A percentile compares a stretch with the other conserved stretches of the same genome.
Conservation (phyloP, 2,329 filamentous ascomycete genomes). For the Hypoxylon sp. region DNA sequence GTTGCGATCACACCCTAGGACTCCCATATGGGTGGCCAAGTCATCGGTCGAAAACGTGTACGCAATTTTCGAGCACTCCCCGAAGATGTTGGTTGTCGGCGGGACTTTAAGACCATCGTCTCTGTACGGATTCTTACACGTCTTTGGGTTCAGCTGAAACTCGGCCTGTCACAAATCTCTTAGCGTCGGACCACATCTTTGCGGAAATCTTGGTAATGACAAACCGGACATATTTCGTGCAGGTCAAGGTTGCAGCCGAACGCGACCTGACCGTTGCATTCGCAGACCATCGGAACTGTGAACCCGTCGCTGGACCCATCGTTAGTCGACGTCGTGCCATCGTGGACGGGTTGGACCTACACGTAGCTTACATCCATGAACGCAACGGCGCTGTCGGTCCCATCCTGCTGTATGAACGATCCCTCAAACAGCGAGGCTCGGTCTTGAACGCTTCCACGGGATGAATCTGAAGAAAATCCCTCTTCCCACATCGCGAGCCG, state of each 20-base stretch:
- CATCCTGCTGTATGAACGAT: constrained; percentile 26
- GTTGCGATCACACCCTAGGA: constrained; percentile 34
- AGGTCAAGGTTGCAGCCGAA: constrained; percentile 44
- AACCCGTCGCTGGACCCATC: constrained; percentile 39
- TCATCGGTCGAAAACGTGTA: constrained; percentile 43
- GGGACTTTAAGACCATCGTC: constrained; percentile 8
- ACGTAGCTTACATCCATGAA: constrained; percentile 46
- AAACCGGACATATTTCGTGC: constrained; percentile 38
- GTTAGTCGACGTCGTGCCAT: constrained; percentile 14
- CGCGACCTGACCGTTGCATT: constrained; percentile 27
- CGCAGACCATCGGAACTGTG: constrained; percentile 44
- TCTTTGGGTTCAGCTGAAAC: constrained; percentile 30
- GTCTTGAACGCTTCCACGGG: constrained; percentile 17
- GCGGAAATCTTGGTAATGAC: constrained; percentile 14
- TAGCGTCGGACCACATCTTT: not conserved
- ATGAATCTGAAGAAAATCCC: constrained; percentile 9
- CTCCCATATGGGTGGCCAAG: constrained; percentile 33
- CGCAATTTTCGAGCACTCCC: constrained; percentile 34
- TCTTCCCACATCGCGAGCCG: constrained; percentile 40
- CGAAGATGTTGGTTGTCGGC: constrained; percentile 32
- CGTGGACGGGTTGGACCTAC: constrained; percentile 26
- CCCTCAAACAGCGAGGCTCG: constrained; percentile 42
- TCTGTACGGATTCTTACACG: constrained; percentile 40
- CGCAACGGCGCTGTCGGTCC: constrained; percentile 12
- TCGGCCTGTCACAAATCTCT: constrained; percentile 26